These are phyloP conservation scores for Pseudogymnoascus sp. DNA, from an alignment of 2,329 filamentous ascomycete genomes.

Conservation along the genomic window DNA sequence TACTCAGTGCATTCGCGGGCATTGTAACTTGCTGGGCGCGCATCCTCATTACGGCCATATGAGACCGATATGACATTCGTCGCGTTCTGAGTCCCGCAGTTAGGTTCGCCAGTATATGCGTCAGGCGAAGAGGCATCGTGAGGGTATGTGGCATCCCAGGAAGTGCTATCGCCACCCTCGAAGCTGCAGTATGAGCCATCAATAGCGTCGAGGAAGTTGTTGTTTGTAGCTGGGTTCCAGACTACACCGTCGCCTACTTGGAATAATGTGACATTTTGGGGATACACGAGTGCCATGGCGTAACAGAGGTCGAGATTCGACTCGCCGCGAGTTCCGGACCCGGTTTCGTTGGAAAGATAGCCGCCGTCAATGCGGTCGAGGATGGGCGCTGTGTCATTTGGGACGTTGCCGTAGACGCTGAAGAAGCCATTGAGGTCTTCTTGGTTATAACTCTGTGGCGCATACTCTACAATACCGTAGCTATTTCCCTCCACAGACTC, in stretches of 20 bases:
- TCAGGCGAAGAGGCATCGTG: conserved; percentile 26
- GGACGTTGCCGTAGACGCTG: conserved; percentile 31
- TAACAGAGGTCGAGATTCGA: conserved; percentile 32
- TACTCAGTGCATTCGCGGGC: too few relatives aligned
- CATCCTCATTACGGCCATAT: too few relatives aligned
- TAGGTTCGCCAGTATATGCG: conserved; percentile 31
- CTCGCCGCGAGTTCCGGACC: conserved; percentile 29
- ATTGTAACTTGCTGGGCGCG: too few relatives aligned
- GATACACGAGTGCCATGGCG: conserved; percentile 43
- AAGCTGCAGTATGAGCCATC: conserved; percentile 40
- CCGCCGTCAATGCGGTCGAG: conserved; percentile 17
- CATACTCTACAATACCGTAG: conserved; percentile 48
- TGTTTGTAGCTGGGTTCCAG: conserved; percentile 20
- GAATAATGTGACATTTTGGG: conserved; percentile 43
- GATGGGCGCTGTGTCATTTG: conserved; percentile 33
- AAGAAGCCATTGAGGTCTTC: conserved; percentile 37
- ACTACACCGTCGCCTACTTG: conserved; percentile 34
- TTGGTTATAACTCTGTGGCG: conserved; percentile 45
- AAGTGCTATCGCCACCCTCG: conserved; percentile 31
- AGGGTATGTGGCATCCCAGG: conserved; percentile 29
- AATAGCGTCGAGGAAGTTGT: conserved; percentile 32
- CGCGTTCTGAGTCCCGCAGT: too few relatives aligned
- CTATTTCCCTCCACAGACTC: conserved; percentile 36
- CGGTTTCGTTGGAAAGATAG: conserved; percentile 21
- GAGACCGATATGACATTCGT: too few relatives aligned